A percentile compares a stretch with the other conserved stretches of the same genome.
Conservation (phyloP, 305 asterid genomes). For the Solanum hybrid region DNA sequence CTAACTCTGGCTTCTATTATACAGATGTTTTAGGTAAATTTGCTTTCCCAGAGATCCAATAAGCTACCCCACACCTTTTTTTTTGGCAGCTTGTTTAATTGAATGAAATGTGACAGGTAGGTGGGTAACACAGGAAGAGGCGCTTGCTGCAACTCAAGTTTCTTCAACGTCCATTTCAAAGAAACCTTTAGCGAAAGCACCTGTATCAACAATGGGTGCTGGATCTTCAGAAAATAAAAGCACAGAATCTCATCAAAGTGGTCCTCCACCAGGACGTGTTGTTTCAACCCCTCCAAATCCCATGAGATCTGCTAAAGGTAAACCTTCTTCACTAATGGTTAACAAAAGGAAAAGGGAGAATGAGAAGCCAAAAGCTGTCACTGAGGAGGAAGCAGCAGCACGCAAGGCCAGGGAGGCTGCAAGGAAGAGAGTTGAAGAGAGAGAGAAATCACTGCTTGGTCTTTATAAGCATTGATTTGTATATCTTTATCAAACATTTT, state of each 20-base stretch:
- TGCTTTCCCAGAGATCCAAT: not conserved
- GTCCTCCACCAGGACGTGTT: conserved; percentile 66
- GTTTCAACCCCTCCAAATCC: conserved; percentile 55
- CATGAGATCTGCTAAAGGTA: conserved; percentile 50
- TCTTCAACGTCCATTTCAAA: conserved; percentile 41
- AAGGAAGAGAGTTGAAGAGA: conserved; percentile 67
- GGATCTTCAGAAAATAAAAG: conserved; percentile 29
- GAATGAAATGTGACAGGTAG: conserved; percentile 41
- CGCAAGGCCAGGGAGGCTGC: conserved; percentile 92
- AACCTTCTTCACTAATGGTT: conserved; percentile 57
- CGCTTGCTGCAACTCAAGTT: conserved; percentile 45
- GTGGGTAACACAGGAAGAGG: conserved; percentile 88
- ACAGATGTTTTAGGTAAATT: conserved; percentile 68
- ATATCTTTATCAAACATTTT: not conserved
- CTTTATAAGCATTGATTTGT: conserved; percentile 27
- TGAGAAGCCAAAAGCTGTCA: conserved; percentile 67
- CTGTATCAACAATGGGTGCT: conserved; percentile 21
- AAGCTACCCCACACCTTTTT: not conserved
- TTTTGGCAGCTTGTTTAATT: not conserved
- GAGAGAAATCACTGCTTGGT: conserved; percentile 72
- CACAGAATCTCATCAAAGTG: conserved; percentile 38
- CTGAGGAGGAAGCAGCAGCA: conserved; percentile 85
- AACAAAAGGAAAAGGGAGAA: conserved; percentile 39
- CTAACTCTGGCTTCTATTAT: conserved; percentile 92
- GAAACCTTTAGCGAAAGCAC: conserved; percentile 38